Conservation (phyloP, 2,329 filamentous ascomycete genomes). For the Fusarium sp. region DNA sequence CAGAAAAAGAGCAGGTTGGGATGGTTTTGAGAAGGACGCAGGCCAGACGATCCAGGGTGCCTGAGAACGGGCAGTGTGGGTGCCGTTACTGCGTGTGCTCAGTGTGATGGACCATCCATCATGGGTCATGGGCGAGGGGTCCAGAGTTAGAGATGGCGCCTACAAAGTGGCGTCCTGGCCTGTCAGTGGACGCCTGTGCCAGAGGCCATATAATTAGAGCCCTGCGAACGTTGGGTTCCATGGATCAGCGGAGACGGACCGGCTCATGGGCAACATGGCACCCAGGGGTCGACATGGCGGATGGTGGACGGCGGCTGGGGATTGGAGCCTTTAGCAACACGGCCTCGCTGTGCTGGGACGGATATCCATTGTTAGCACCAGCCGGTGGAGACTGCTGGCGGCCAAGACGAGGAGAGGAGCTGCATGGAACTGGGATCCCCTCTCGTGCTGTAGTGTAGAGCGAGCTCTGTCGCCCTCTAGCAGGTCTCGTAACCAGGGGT, state of each 20-base stretch:
- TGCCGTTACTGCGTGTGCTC: conserved; percentile 41
- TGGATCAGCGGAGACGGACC: conserved; percentile 45
- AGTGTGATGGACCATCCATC: conserved; percentile 39
- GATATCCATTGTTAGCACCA: conserved; percentile 19
- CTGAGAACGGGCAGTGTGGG: conserved; percentile 26
- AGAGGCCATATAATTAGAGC: conserved; percentile 57
- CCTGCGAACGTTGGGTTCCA: conserved; percentile 43
- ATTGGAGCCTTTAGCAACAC: conserved; percentile 36
- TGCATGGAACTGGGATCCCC: conserved; percentile 39
- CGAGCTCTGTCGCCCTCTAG: conserved; percentile 1
- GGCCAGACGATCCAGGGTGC: conserved; percentile 34
- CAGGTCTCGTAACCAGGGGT: conserved; percentile 20
- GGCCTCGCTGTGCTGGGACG: conserved; percentile 20
- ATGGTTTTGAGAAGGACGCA: conserved; percentile 42
- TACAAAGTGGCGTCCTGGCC: conserved; percentile 52
- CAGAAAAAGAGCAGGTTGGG: conserved; percentile 41
- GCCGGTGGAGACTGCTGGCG: conserved; percentile 28
- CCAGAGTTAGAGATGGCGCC: conserved; percentile 57
- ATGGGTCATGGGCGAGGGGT: conserved; percentile 49
- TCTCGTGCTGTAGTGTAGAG: conserved; percentile 5
- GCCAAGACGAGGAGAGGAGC: conserved; percentile 34
- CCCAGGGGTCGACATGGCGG: conserved; percentile 35
- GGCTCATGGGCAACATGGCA: conserved; percentile 38
- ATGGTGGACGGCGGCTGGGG: conserved; percentile 39
- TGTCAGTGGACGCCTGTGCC: conserved; percentile 54